Conservation (phyloP, 2,329 filamentous ascomycete species). For the Herpotrichia juniperi region DNA sequence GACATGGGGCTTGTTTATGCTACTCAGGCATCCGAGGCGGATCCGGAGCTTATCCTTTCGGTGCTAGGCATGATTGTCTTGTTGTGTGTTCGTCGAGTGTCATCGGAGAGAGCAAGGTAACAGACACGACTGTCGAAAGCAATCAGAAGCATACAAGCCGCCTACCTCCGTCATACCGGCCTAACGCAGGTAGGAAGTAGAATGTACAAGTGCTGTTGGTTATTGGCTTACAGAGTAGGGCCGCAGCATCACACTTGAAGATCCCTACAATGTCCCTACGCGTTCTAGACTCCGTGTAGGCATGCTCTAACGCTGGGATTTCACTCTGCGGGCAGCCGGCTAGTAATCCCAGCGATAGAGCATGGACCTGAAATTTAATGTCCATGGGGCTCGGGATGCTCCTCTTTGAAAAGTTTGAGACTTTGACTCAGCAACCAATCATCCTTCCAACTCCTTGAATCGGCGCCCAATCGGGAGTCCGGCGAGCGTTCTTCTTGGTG, state of each 20-base stretch:
- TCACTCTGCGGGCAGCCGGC: slow-evolving; percentile 32
- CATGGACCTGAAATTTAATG: slow-evolving; percentile 17
- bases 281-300: slow-evolving; percentile 42
- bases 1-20: slow-evolving; percentile 23
- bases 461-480: slow-evolving; percentile 16
- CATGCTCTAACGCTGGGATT: slow-evolving; percentile 32
- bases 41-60: not conserved
- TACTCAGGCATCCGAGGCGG: slow-evolving; percentile 25
- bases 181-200: not conserved
- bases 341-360: slow-evolving; percentile 17
- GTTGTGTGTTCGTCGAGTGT: not conserved
- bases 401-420: slow-evolving; percentile 4
- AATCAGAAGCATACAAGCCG: slow-evolving; percentile 7
- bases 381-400: slow-evolving; percentile 13
- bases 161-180: slow-evolving; percentile 7
- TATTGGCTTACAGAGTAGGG: slow-evolving; percentile 2
- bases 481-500: slow-evolving; percentile 10
- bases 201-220: not conserved
- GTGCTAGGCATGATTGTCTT: not conserved
- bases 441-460: slow-evolving; percentile 11
- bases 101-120: not conserved
- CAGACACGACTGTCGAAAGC: not conserved
- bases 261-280: slow-evolving; percentile 2
- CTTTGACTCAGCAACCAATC: slow-evolving; percentile 9
- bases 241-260: not conserved